phyloP scores from a whole-genome alignment of 192 early-diverging fungal species.

The Dissophora globulifera region DNA sequence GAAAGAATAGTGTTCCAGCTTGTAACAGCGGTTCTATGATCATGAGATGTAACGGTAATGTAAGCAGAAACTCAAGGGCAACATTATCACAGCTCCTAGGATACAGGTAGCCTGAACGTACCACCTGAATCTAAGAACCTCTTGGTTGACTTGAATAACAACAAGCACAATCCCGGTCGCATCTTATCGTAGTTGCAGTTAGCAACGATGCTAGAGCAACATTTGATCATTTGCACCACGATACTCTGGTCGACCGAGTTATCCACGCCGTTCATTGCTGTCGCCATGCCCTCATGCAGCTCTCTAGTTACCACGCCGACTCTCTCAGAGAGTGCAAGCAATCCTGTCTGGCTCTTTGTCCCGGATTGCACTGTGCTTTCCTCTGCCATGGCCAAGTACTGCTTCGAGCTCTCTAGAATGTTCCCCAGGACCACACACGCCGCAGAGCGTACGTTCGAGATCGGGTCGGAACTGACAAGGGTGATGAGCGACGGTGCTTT shows the following conservation, averaged over 20 bases:
- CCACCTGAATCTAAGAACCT: conserved; percentile 20
- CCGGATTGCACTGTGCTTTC: conserved; percentile 48
- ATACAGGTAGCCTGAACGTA: background rate
- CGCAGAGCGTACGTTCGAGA: conserved; percentile 54
- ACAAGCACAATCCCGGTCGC: conserved; percentile 13
- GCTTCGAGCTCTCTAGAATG: conserved; percentile 62
- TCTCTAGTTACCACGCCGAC: conserved; percentile 30
- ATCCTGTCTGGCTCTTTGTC: conserved; percentile 24
- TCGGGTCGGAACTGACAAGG: conserved; percentile 60
- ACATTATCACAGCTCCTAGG: too few species aligned
- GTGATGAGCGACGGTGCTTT: conserved; percentile 58
- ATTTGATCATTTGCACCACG: conserved; percentile 30
- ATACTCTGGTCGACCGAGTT: conserved; percentile 11
- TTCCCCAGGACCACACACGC: conserved; percentile 57
- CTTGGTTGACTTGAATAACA: conserved; percentile 17
- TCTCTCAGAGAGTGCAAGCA: conserved; percentile 43
- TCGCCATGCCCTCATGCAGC: conserved; percentile 23
- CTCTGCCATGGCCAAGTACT: conserved; percentile 63
- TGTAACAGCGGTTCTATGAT: conserved; percentile 25
- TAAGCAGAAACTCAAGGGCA: too few species aligned
- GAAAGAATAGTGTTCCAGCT: conserved; percentile 13
- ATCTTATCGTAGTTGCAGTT: conserved; percentile 43
- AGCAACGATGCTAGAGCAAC: conserved; percentile 18
- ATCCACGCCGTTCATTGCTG: conserved; percentile 18
- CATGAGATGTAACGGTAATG: too few species aligned